Conservation (phyloP, 495 filamentous ascomycete species). For the Neurospora sp. region DNA sequence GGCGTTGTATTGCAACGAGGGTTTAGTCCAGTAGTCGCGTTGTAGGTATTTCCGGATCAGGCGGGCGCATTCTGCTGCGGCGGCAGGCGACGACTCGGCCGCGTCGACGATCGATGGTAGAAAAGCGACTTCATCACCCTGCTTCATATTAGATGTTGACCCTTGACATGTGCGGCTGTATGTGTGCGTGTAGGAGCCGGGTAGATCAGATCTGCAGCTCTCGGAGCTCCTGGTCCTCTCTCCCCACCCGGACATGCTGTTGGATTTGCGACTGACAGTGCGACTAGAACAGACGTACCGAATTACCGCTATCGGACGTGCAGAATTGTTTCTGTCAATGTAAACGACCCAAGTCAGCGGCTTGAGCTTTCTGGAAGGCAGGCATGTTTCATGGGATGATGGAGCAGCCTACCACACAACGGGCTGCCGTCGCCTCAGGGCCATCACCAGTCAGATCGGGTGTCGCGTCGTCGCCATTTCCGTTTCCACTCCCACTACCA, state of each 20-base stretch:
- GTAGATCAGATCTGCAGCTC: neutral
- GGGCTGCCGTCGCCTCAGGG: slow-evolving; percentile 48
- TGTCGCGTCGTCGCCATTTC: slow-evolving; percentile 11
- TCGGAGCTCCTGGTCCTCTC: neutral
- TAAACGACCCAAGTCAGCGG: slow-evolving; percentile 7
- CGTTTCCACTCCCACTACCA: slow-evolving; percentile 4
- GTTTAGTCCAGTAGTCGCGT: slow-evolving; percentile 47
- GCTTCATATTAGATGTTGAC: neutral
- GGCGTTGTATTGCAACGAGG: slow-evolving; percentile 82
- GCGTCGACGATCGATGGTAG: slow-evolving; percentile 92
- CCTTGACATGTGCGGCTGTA: neutral
- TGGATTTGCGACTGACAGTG: neutral
- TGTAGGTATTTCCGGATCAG: slow-evolving; percentile 74
- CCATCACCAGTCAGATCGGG: slow-evolving; percentile 31
- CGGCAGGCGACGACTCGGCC: slow-evolving; percentile 81
- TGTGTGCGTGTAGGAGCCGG: neutral
- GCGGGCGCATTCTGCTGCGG: slow-evolving; percentile 66
- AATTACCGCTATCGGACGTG: slow-evolving; percentile 56
- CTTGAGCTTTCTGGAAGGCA: neutral
- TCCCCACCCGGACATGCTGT: neutral
- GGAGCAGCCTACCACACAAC: slow-evolving; percentile 37
- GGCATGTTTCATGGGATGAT: slow-evolving; percentile 8
- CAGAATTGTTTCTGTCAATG: slow-evolving; percentile 52
- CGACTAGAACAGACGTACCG: slow-evolving; percentile 34
- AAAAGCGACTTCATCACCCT: slow-evolving; percentile 83